Conservation (phyloP, 208 protist species). For the Porcisia deanei region DNA sequence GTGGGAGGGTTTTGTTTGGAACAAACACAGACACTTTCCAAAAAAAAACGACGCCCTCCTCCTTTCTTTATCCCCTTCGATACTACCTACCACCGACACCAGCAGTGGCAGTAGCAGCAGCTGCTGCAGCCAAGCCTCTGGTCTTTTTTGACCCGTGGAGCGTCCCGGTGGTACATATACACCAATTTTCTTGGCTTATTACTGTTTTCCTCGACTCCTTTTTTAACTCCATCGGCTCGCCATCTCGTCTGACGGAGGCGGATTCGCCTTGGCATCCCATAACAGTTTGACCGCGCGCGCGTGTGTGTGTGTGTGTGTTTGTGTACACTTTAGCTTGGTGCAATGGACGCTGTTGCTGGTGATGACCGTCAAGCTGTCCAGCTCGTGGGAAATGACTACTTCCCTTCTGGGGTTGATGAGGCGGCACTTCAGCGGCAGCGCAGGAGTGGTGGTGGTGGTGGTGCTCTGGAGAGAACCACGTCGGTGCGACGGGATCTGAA, state of each 20-base stretch:
- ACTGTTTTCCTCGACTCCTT: neutral
- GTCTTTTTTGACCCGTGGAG: neutral
- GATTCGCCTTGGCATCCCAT: neutral
- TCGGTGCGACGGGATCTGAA: neutral
- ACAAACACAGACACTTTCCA: no score
- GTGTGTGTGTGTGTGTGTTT: no score
- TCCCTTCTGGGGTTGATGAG: slow-evolving; percentile 3
- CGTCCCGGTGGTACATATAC: neutral
- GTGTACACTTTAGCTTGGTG: neutral
- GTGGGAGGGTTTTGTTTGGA: no score
- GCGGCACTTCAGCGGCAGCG: neutral
- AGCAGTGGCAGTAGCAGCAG: no score
- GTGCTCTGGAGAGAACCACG: neutral
- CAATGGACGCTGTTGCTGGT: neutral
- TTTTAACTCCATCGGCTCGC: neutral
- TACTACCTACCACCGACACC: no score
- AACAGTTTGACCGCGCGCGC: no score
- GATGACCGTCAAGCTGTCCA: neutral
- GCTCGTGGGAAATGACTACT: slow-evolving; percentile 12
- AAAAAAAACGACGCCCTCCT: no score
- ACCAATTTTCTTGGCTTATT: neutral
- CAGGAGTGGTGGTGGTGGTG: neutral
- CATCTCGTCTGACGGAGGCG: neutral
- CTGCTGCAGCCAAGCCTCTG: neutral
- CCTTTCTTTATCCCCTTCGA: no score